phyloP scores from a whole-genome alignment of 2,329 filamentous ascomycete genomes.

The Monilinia polystroma region DNA sequence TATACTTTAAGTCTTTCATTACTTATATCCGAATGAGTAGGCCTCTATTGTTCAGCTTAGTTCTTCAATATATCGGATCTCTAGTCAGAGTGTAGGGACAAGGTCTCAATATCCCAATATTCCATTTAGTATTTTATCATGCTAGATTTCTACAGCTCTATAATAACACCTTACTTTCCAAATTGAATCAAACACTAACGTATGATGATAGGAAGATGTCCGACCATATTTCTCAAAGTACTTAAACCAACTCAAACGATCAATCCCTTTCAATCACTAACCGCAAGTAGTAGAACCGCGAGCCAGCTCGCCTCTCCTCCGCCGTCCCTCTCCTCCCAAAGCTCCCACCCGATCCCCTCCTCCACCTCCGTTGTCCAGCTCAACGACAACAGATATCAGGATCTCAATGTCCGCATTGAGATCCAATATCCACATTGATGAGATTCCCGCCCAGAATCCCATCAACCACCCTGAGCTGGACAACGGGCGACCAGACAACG shows the following conservation, averaged over 20 bases:
- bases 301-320: not conserved
- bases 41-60: no score
- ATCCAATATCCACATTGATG: not conserved
- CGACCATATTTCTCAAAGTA: not conserved
- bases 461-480: not conserved
- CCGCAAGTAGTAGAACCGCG: not conserved
- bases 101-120: no score
- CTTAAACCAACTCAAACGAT: not conserved
- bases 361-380: not conserved
- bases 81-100: no score
- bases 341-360: not conserved
- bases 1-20: no score
- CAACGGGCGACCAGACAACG: not conserved
- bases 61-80: no score
- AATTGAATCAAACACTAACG: not conserved
- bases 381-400: not conserved
- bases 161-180: not conserved
- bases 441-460: not conserved
- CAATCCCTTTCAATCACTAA: not conserved
- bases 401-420: not conserved
- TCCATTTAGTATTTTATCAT: fast-evolving
- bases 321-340: not conserved
- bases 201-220: not conserved
- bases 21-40: no score
- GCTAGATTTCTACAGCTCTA: fast-evolving